Base-by-base conservation (phyloP, 805 yeast genomes). In the Starmerella ratchasimensis region DNA sequence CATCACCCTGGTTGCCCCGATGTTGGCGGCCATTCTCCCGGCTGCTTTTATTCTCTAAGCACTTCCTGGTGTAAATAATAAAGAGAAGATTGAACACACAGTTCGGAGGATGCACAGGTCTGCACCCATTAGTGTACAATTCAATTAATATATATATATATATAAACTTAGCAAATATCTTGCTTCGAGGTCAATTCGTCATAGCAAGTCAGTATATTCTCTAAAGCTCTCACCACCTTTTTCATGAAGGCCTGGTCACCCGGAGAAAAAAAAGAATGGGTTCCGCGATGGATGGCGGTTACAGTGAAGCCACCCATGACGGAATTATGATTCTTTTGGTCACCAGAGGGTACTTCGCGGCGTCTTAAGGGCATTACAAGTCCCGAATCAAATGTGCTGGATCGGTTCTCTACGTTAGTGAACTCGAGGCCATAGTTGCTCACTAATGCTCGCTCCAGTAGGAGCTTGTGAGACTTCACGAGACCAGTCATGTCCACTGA, bases 201-300 rank as follows among this genome's bases (percentile, higher is more conserved):
- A 20, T 38, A 34, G 37, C 50, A 45, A 3, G 25, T n/a, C n/a
- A 44, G 25, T 3, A 53, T 39, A 30, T 44, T 46, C 19, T 52
- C 58, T 19, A 55, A 37, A 1, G 55, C 55, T 18, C 39, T 44
- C 15, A 44, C 48, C 17, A 54, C 55, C 13, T 50, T 42, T 38
- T 55, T 53, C 48, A 50, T 45, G 30, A 52, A 52, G 28, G 45
- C 52, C 15, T 50, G 45, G 30, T 55, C 58, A 10, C 50, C 51
- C 1, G 57, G 51, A 3, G 55, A 48, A 29, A 50, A 50, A n/a
- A 38, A 31, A 9, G 49, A 47, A 10, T 32, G 28, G 29, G 39
- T 28, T n/a, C 21, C 26, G 4, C 33, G 28, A 18, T 41, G 23
- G 21, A 50, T 47, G 11, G 56, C 56, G 8, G 46, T 57, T 46